Base-by-base conservation (phyloP, 306 rosid species). In the Herpetospermum pedunculosum region DNA sequence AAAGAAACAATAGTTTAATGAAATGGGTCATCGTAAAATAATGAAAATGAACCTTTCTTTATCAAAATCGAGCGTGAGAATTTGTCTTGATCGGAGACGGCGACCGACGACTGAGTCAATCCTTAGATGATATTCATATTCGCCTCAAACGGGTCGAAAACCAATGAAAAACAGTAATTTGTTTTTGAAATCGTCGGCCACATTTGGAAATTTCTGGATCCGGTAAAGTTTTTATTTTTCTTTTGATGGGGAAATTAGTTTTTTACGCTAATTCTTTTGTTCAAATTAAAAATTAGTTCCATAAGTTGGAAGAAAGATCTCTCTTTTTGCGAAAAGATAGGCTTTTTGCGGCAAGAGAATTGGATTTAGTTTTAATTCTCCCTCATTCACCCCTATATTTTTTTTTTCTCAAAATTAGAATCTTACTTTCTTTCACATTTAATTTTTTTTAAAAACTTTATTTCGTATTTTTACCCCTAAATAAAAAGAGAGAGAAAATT, bases 11-110 rank as follows among this genome's bases (percentile, higher is more conserved):
- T 9, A 40, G 41, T 16, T 46, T 13, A 70, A 69, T 69, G 57
- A 43, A 68, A 44, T 69, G 35, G 73, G 57, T 25, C 38, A 43
- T 69, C 55, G 16, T 7, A 16, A 28, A 44, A 44, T 44, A 44
- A 44, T 26, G 34, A 9, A 68, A 68, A 35, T 6, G 43, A 68
- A 67, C 52, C 49, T 68, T 19, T 65, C 21, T 41, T 14, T 44
- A 7, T 69, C 1, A 8, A 14, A 67, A 26, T 28, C 37, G 6
- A 4, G 19, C 50, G 54, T 2, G 53, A 26, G 21, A 41, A 43
- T 15, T 70, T 70, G 41, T 46, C 16, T 14, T 14, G 8, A 70
- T 29, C 55, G 57, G 74, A 70, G 74, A 46, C 41, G 74, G 74
- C 41, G 57, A 70, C 41, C 26, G 50, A 64, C 32, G 72, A 8